A percentile compares a stretch with the other conserved stretches of the same genome.
Conservation (phyloP, 106 monocot species). For the Platanthera zijinensis region DNA sequence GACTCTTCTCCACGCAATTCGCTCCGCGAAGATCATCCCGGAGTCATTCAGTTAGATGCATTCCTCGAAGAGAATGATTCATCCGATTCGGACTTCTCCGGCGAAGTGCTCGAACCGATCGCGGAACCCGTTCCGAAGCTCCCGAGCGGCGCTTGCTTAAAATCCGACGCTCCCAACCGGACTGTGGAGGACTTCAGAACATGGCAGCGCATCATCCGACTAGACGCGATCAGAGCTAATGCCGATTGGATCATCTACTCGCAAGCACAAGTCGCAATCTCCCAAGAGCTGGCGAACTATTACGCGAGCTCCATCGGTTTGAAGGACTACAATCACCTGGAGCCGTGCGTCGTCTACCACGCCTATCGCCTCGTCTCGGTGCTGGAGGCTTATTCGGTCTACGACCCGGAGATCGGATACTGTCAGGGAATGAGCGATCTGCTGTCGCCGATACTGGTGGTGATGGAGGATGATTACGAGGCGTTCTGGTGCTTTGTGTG, state of each 20-base stretch:
- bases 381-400: slow-evolving; percentile 62
- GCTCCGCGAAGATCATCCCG: slow-evolving; percentile 6
- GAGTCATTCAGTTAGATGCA: slow-evolving; percentile 16
- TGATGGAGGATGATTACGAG: slow-evolving; percentile 32
- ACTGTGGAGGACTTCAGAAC: slow-evolving; percentile 55
- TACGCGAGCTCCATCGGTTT: slow-evolving; percentile 37
- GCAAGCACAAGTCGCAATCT: slow-evolving; percentile 29
- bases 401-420: slow-evolving; percentile 74
- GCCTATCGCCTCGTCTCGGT: slow-evolving; percentile 59
- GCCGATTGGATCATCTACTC: slow-evolving; percentile 51
- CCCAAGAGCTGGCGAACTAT: slow-evolving; percentile 26
- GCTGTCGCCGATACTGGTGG: slow-evolving; percentile 29
- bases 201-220: slow-evolving; percentile 75
- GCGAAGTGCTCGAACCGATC: slow-evolving; percentile 17
- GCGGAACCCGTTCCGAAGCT: slow-evolving; percentile 25
- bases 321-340: slow-evolving; percentile 57
- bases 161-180: slow-evolving; percentile 13
- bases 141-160: not conserved
- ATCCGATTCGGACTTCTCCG: slow-evolving; percentile 41
- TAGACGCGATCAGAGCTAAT: slow-evolving; percentile 62
- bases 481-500: slow-evolving; percentile 59
- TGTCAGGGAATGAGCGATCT: slow-evolving; percentile 74
- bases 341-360: slow-evolving; percentile 61
- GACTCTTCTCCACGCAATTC: slow-evolving; percentile 6
- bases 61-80: slow-evolving; percentile 33